A percentile compares a stretch with the other conserved stretches of the same genome.
These are phyloP conservation scores for Ustilago nuda DNA, from an alignment of 1,284 basidiomycete species.

Conservation along the genomic window DNA sequence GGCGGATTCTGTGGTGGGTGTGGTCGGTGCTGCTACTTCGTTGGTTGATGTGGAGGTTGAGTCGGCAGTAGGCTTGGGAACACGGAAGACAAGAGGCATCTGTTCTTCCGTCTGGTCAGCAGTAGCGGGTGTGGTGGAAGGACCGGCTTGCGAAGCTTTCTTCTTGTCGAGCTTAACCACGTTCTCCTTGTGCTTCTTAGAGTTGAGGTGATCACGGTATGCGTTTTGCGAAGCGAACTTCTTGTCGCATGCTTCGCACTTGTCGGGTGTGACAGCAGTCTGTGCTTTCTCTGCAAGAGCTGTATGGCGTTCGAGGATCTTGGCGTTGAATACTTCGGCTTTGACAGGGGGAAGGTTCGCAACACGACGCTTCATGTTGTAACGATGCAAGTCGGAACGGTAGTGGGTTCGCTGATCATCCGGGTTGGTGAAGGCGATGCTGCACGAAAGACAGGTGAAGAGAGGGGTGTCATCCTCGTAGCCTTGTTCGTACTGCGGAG, in stretches of 20 bases:
- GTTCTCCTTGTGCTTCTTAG: slow-evolving; percentile 89
- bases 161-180: slow-evolving; percentile 72
- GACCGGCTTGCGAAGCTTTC: slow-evolving; percentile 13
- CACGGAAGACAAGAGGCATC: slow-evolving; percentile 45
- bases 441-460: slow-evolving; percentile 88
- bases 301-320: slow-evolving; percentile 74
- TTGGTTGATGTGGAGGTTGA: slow-evolving; percentile 7
- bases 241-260: slow-evolving; percentile 75
- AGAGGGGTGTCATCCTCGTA: slow-evolving; percentile 55
- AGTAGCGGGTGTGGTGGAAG: neutral
- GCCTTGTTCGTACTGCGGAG: slow-evolving; percentile 33
- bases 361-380: slow-evolving; percentile 97
- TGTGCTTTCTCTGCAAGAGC: slow-evolving; percentile 38
- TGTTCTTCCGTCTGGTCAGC: slow-evolving; percentile 23
- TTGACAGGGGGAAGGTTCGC: slow-evolving; percentile 89
- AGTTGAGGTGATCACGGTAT: slow-evolving; percentile 85
- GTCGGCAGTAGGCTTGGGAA: slow-evolving; percentile 25
- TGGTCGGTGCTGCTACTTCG: slow-evolving; percentile 10
- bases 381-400: slow-evolving; percentile 92
- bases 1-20: slow-evolving; percentile 20
- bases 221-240: slow-evolving; percentile 89
- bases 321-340: slow-evolving; percentile 84
- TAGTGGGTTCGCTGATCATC: slow-evolving; percentile 92
- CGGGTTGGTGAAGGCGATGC: slow-evolving; percentile 85
- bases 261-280: slow-evolving; percentile 30